phyloP scores from a whole-genome alignment of 2,329 filamentous ascomycete genomes.

The Tricladium varicosporioides region DNA sequence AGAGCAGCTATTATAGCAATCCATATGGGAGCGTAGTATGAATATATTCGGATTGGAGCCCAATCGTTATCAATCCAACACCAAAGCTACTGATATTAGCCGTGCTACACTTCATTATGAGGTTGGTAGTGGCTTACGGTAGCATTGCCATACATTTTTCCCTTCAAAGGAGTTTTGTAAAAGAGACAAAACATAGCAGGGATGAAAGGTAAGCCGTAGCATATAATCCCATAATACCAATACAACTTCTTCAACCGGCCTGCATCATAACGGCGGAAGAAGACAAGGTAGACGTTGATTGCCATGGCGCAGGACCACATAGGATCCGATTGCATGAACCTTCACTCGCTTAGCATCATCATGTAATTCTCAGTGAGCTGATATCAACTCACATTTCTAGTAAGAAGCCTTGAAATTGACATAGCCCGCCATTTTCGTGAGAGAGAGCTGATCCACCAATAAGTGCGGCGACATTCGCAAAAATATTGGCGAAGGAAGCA shows the following conservation, averaged over 20 bases:
- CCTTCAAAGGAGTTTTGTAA: constrained; percentile 37
- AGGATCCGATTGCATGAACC: constrained; percentile 50
- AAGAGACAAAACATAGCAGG: constrained; percentile 55
- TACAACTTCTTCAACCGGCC: constrained; percentile 50
- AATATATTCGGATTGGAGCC: constrained; percentile 69
- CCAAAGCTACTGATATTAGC: constrained; percentile 66
- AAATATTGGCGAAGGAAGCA: constrained; percentile 59
- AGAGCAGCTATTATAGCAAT: constrained; percentile 59
- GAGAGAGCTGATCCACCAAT: constrained; percentile 47
- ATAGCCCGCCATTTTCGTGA: constrained; percentile 33
- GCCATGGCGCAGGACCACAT: constrained; percentile 60
- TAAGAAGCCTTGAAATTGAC: constrained; percentile 76
- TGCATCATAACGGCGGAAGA: constrained; percentile 54
- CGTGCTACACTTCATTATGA: not conserved
- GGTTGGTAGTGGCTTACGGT: constrained; percentile 22
- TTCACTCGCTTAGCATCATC: constrained; percentile 56
- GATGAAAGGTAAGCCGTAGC: constrained; percentile 56
- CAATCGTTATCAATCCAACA: constrained; percentile 71
- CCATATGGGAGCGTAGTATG: constrained; percentile 74
- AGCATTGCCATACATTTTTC: constrained; percentile 38
- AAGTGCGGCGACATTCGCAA: constrained; percentile 55
- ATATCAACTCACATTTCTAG: constrained; percentile 72
- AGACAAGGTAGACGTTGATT: constrained; percentile 59
- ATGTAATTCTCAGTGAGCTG: not conserved
- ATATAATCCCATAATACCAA: constrained; percentile 50